Evolutionary conservation across 1,284 basidiomycete species (phyloP).

Genomic region (Tranzscheliella williamsii): DNA sequence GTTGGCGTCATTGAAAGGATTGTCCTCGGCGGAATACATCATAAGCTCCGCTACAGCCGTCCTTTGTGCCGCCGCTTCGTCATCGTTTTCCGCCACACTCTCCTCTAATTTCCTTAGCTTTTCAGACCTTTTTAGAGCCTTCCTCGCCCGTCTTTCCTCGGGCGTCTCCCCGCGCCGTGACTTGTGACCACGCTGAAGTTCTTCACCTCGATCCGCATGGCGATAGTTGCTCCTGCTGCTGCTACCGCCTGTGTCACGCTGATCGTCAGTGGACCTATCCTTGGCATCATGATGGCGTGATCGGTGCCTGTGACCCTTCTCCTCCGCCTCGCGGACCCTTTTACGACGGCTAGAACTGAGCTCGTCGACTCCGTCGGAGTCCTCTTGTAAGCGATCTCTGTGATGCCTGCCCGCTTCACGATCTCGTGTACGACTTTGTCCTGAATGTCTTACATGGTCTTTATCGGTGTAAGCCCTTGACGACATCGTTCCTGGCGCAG

Average conservation of each 20-base stretch:
- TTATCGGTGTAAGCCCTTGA: too few relatives aligned
- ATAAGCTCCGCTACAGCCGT: slow-evolving; percentile 53
- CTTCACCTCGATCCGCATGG: slow-evolving; percentile 5
- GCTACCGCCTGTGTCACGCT: background rate
- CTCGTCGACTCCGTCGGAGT: too few relatives aligned
- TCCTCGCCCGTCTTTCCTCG: slow-evolving; percentile 44
- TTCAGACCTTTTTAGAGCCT: slow-evolving; percentile 43
- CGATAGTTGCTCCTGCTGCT: background rate
- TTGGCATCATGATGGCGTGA: background rate
- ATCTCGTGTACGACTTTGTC: too few relatives aligned
- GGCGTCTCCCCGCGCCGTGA: slow-evolving; percentile 36
- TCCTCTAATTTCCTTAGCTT: slow-evolving; percentile 21
- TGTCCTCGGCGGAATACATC: slow-evolving; percentile 84
- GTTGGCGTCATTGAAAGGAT: slow-evolving; percentile 96
- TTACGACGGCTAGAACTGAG: too few relatives aligned
- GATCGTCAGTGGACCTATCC: background rate
- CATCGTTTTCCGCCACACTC: slow-evolving; percentile 22
- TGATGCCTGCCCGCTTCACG: too few relatives aligned
- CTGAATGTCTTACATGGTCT: too few relatives aligned
- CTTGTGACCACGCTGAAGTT: too few relatives aligned
- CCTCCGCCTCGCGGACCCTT: background rate
- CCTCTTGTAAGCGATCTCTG: too few relatives aligned
- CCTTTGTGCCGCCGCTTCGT: slow-evolving; percentile 37
- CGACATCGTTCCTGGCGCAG: too few relatives aligned
- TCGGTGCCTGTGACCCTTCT: slow-evolving; percentile 5